Evolutionary conservation across 2,329 filamentous ascomycete species (phyloP).

Genomic region (Trichoderma harzianum): DNA sequence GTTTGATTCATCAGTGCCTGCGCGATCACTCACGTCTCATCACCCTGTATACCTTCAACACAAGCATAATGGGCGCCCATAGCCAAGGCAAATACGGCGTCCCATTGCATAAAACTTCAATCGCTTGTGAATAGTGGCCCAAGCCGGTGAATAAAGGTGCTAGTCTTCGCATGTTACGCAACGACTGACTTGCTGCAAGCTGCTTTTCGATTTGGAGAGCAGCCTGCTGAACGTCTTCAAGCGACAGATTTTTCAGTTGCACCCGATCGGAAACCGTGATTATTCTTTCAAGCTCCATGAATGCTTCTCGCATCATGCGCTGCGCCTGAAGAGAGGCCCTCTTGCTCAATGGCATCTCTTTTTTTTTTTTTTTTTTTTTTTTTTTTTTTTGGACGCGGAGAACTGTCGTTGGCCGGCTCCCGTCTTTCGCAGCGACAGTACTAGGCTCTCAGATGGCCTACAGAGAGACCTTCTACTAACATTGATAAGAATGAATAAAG

Average conservation of each 20-base stretch:
- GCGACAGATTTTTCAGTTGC: constrained; percentile 24
- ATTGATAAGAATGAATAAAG: neutral
- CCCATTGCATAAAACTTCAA: constrained; percentile 45
- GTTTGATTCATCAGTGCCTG: neutral
- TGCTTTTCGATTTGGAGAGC: constrained; percentile 38
- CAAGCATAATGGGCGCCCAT: constrained; percentile 43
- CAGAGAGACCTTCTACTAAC: neutral
- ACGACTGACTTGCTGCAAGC: constrained; percentile 35
- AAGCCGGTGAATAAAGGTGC: constrained; percentile 38
- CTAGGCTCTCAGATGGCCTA: neutral
- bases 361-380: neutral
- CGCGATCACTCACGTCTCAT: neutral
- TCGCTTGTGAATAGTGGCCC: constrained; percentile 23
- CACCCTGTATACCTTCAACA: neutral
- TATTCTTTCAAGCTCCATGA: neutral
- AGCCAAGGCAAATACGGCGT: constrained; percentile 45
- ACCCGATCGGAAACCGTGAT: neutral
- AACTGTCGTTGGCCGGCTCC: neutral
- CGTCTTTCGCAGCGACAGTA: neutral
- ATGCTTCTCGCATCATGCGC: neutral
- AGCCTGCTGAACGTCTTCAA: constrained; percentile 36
- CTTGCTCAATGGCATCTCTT: neutral
- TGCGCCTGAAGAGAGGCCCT: neutral
- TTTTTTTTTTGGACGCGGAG: neutral
- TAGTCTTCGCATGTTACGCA: constrained; percentile 44